phyloP scores from a whole-genome alignment of 2,329 filamentous ascomycete species.

The Cladorrhinum sp. region DNA sequence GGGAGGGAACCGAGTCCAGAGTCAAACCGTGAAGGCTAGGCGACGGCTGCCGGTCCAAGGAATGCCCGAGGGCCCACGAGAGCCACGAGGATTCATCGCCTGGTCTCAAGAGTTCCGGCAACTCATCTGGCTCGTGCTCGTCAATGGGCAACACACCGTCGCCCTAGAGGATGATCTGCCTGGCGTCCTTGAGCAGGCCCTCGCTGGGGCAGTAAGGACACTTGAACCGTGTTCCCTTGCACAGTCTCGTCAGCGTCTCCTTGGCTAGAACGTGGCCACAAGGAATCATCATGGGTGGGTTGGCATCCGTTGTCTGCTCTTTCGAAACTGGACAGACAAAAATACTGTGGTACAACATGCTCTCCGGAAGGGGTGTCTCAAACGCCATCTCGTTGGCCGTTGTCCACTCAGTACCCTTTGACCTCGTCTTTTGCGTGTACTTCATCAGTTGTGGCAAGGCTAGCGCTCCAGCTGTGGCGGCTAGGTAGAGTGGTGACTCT shows the following conservation, averaged over 20 bases:
- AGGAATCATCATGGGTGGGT: constrained; percentile 94
- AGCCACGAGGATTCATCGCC: too few species aligned
- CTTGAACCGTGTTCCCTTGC: constrained; percentile 80
- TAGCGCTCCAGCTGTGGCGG: constrained; percentile 87
- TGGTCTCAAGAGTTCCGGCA: background rate
- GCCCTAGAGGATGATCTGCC: constrained; percentile 62
- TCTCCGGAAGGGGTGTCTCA: constrained; percentile 58
- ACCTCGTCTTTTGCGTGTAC: constrained; percentile 79
- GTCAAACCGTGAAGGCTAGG: too few species aligned
- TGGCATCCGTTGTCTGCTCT: constrained; percentile 87
- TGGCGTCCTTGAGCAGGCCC: constrained; percentile 72
- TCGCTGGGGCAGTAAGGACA: constrained; percentile 94
- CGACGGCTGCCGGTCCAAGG: too few species aligned
- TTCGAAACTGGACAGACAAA: constrained; percentile 98
- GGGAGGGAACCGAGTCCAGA: too few species aligned
- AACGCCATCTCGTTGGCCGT: constrained; percentile 86
- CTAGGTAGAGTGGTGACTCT: constrained; percentile 88
- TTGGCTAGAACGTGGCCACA: constrained; percentile 92
- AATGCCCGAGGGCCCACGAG: too few species aligned
- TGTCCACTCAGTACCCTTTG: constrained; percentile 93
- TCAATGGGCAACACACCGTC: constrained; percentile 1
- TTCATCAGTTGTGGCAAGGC: constrained; percentile 87
- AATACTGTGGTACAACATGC: constrained; percentile 83
- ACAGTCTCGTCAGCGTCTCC: constrained; percentile 75
- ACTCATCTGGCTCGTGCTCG: background rate